These are phyloP conservation scores for Bruguiera parviflora DNA, from an alignment of 345 rosid genomes.

Conservation along the genomic window DNA sequence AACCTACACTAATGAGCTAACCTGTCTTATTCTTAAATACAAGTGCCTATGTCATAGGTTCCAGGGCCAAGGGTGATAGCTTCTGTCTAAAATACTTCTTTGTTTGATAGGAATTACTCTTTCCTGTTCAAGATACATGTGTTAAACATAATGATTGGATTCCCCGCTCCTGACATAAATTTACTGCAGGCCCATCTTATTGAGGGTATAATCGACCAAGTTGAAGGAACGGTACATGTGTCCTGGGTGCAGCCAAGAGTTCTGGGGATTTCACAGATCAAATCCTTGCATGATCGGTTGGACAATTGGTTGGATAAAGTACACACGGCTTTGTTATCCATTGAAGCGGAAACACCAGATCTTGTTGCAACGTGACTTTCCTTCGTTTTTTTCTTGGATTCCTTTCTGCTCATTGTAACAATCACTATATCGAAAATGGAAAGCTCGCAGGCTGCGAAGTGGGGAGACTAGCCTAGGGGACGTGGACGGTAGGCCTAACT, in stretches of 20 bases:
- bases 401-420: slow-evolving; percentile 13
- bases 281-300: slow-evolving; percentile 76
- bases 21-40: too few species aligned
- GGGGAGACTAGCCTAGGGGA: not conserved
- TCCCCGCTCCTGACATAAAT: not conserved
- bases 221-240: slow-evolving; percentile 78
- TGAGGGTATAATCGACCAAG: slow-evolving; percentile 97
- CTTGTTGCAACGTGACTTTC: slow-evolving; percentile 62
- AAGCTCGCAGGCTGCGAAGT: not conserved
- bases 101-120: too few species aligned
- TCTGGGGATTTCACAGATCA: slow-evolving; percentile 87
- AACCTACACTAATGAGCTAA: too few species aligned
- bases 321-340: slow-evolving; percentile 67
- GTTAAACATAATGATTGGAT: not conserved
- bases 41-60: too few species aligned
- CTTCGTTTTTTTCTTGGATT: not conserved
- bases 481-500: slow-evolving; percentile 4
- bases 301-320: slow-evolving; percentile 87
- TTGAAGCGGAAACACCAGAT: slow-evolving; percentile 98
- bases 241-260: slow-evolving; percentile 99
- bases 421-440: slow-evolving; percentile 1
- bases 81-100: too few species aligned
- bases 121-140: too few species aligned
- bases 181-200: slow-evolving; percentile 83
- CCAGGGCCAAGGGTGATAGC: too few species aligned